Percentiles rank a stretch among this genome's conserved stretches.
Evolutionary conservation across 345 rosid species (phyloP).

Genomic region (Eucalyptus curtisii): DNA sequence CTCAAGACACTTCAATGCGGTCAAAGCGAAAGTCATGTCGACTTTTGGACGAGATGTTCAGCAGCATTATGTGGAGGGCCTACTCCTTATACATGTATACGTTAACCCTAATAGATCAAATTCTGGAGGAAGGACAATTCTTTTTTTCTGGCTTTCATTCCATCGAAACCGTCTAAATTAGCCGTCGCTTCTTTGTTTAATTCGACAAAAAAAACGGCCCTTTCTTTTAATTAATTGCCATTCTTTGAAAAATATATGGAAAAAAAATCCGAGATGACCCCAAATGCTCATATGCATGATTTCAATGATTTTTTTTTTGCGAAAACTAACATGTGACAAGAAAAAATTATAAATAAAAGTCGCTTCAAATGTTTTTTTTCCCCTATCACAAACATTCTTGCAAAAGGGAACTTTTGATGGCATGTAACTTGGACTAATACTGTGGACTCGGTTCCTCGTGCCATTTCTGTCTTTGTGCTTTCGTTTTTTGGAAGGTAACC

Average conservation of each 20-base stretch:
- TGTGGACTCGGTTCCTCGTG: neutral
- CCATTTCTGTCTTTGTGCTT: neutral
- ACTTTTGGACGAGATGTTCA: neutral
- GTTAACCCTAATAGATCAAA: neutral
- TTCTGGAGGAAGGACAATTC: neutral
- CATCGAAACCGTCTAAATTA: neutral
- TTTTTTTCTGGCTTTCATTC: neutral
- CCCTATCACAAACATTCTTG: neutral
- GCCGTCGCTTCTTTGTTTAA: neutral
- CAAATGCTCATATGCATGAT: neutral
- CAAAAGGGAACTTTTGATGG: neutral
- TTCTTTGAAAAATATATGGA: neutral
- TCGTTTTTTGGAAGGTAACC: neutral
- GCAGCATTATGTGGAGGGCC: neutral
- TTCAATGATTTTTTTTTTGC: no score
- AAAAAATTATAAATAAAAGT: neutral
- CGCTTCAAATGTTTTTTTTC: neutral
- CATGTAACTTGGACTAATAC: neutral
- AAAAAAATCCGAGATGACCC: neutral
- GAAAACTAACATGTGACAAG: neutral
- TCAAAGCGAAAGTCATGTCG: neutral
- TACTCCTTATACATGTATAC: neutral
- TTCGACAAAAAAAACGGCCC: neutral
- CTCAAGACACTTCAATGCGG: neutral
- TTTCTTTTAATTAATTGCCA: neutral